Percentiles rank a stretch among this genome's conserved stretches.
These are phyloP conservation scores for Hanseniaspora taiwanica DNA, from an alignment of 805 yeast genomes.

Conservation along the genomic window DNA sequence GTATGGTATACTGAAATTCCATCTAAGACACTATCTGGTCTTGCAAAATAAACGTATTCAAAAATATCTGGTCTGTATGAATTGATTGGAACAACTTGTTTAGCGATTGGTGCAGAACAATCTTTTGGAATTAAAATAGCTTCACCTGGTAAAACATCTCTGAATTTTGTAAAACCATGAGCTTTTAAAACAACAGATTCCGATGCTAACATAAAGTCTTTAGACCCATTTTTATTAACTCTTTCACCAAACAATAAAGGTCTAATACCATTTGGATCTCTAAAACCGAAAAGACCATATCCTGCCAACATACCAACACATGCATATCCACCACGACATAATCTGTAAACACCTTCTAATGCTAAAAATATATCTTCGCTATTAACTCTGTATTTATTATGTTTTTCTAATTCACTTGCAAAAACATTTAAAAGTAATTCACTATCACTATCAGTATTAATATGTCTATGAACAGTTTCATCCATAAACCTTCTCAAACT, in stretches of 20 bases:
- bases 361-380: constrained; percentile 82
- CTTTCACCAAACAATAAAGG: constrained; percentile 85
- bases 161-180: constrained; percentile 65
- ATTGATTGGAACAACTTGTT: constrained; percentile 69
- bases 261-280: constrained; percentile 95
- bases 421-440: constrained; percentile 81
- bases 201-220: constrained; percentile 88
- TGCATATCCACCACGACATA: constrained; percentile 93
- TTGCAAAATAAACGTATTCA: constrained; percentile 94
- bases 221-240: constrained; percentile 35
- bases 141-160: constrained; percentile 89
- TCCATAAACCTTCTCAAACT: constrained; percentile 72
- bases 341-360: constrained; percentile 62
- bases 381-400: constrained; percentile 87
- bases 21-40: constrained; percentile 92
- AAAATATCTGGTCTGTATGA: constrained; percentile 89
- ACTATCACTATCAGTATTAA: constrained; percentile 93
- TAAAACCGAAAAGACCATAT: constrained; percentile 85
- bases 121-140: constrained; percentile 86
- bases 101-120: constrained; percentile 58
- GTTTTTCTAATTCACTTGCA: constrained; percentile 82
- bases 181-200: constrained; percentile 93
- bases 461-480: constrained; percentile 90
- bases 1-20: constrained; percentile 94
- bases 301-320: constrained; percentile 94